Percentiles rank a stretch among this genome's conserved stretches.
These are phyloP conservation scores for Epichloe scottii DNA, from an alignment of 2,329 filamentous ascomycete species.

Conservation along the genomic window DNA sequence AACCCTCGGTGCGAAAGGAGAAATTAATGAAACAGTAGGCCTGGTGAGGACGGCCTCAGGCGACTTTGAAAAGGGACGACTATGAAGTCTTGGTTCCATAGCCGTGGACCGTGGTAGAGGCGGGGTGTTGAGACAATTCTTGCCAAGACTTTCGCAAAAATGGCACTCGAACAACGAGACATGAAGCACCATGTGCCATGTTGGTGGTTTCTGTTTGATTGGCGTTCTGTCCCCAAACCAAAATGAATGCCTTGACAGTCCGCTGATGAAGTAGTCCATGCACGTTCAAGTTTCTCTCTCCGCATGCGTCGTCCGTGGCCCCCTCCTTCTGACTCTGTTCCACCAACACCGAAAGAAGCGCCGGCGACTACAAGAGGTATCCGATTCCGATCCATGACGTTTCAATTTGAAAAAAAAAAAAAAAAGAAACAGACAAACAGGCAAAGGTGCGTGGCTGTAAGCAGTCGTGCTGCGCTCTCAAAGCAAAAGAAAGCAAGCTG, in stretches of 20 bases:
- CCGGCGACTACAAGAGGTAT: neutral
- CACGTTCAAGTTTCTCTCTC: neutral
- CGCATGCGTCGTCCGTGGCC: neutral
- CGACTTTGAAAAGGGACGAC: neutral
- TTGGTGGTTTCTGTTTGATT: neutral
- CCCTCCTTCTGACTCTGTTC: neutral
- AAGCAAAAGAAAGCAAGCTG: conserved; percentile 2
- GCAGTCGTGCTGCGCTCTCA: conserved; percentile 1
- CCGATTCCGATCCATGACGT: neutral
- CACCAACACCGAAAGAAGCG: neutral
- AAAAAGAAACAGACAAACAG: neutral
- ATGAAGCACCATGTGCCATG: neutral
- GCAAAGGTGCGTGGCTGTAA: conserved; percentile 1
- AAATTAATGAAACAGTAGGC: neutral
- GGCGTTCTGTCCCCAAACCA: neutral
- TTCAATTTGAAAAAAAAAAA: neutral
- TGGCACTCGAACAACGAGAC: neutral
- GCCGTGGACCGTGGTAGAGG: neutral
- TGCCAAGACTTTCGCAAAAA: neutral
- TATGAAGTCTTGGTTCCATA: neutral
- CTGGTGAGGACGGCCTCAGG: neutral
- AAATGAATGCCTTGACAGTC: neutral
- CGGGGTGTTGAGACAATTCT: neutral
- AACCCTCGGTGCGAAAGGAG: neutral
- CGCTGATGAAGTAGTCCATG: neutral